Evolutionary conservation across 495 filamentous ascomycete species (phyloP).

Genomic region (Penicillium herquei): DNA sequence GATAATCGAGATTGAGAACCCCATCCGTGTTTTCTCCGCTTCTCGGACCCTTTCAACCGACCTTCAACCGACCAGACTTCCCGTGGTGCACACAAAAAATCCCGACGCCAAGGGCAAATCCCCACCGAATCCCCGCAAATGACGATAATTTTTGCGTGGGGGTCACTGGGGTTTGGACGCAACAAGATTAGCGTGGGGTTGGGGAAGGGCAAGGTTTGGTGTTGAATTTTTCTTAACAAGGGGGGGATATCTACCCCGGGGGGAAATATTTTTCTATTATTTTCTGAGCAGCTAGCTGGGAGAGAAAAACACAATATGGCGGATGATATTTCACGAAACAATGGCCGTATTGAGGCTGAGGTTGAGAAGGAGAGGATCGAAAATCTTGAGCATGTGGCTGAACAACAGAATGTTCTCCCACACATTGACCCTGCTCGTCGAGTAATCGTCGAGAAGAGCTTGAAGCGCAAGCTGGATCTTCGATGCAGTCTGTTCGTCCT

Average conservation of each 20-base stretch:
- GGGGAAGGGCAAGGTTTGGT: background rate
- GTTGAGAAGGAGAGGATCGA: constrained; percentile 21
- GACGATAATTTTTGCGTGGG: constrained; percentile 18
- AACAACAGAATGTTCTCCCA: constrained; percentile 11
- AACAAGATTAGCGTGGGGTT: constrained; percentile 3
- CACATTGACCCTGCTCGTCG: constrained; percentile 26
- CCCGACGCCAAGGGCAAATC: constrained; percentile 7
- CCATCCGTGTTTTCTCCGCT: constrained; percentile 4
- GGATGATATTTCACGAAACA: constrained; percentile 22
- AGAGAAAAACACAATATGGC: constrained; percentile 14
- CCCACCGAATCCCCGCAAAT: constrained; percentile 17
- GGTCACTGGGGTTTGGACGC: constrained; percentile 14
- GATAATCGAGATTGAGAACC: background rate
- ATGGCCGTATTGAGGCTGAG: constrained; percentile 17
- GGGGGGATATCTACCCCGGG: background rate
- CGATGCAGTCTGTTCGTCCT: constrained; percentile 31
- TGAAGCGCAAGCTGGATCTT: constrained; percentile 33
- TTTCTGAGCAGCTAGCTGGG: constrained; percentile 6
- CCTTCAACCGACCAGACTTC: constrained; percentile 4
- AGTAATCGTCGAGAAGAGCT: constrained; percentile 26
- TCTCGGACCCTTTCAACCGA: background rate
- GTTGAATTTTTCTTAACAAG: background rate
- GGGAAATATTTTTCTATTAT: constrained; percentile 1
- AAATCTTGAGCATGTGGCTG: constrained; percentile 23
- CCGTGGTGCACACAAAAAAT: constrained; percentile 2